Evolutionary conservation across 2,329 filamentous ascomycete species (phyloP), one percentile per base, ranked within the genome.

Genomic region (Apiospora koreana): DNA sequence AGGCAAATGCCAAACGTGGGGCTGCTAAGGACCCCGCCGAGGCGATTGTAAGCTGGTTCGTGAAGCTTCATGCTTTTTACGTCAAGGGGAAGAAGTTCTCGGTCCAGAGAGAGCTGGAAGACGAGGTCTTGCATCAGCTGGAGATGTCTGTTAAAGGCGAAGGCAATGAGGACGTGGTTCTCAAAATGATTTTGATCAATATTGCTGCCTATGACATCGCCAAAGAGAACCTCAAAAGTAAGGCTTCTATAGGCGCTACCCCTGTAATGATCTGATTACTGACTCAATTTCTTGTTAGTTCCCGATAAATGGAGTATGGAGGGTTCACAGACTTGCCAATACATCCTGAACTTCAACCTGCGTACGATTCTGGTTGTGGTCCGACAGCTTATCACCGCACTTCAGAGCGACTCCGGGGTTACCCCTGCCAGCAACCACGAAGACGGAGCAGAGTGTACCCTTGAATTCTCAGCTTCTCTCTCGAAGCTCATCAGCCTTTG

Each of bases 101-200:
- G 0, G 90, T 92, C 72, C 92, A 94, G 73, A 88, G 92, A 69
- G 94, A 97, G 78, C 84, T 98, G 38, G 95, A 98, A 80, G 90
- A 90, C 70, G 94, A 97, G 79, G 92, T 98, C 16, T 85, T 97
- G 71, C 91, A 92, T 75, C 92, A 94, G 67, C 83, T 97, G 46
- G 88, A 91, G 65, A 88, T 92, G 74, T 89, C 93, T 41, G 84
- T 96, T 38, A 94, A 93, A 78, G 89, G 91, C 72, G 86, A 90
- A 12, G 86, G 45, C 43, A 38, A 88, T 1, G 85, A 92, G 66
- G 88, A 91, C 62, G 87, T 89, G 16, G 80, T 98, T 38, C 87
- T 93, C 72, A 96, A 94, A 78, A 92, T 98, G 80, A 88, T 93
- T 7, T 84, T 98, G 62, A 90, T 95, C 74, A 98, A 97, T 76